Conservation (phyloP, 1,284 basidiomycete species). For the Sanghuangporus sanghuang region DNA sequence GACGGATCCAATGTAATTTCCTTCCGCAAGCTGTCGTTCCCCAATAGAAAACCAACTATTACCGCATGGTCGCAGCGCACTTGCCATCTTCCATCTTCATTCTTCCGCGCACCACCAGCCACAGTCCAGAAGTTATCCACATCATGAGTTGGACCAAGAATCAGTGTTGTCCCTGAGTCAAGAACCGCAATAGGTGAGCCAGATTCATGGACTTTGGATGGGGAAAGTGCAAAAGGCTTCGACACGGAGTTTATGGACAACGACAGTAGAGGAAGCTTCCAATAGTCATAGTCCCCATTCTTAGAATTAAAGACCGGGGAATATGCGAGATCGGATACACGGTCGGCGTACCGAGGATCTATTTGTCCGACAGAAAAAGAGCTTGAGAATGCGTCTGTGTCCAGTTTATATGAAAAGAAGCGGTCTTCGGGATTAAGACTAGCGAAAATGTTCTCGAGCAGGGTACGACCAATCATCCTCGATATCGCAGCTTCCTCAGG, state of each 20-base stretch:
- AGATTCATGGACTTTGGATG: slow-evolving; percentile 41
- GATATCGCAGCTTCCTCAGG: slow-evolving; percentile 43
- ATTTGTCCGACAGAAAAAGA: slow-evolving; percentile 50
- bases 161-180: slow-evolving; percentile 55
- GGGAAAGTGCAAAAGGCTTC: slow-evolving; percentile 34
- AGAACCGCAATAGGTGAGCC: slow-evolving; percentile 45
- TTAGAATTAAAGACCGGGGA: slow-evolving; percentile 39
- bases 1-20: slow-evolving; percentile 47
- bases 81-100: slow-evolving; percentile 41
- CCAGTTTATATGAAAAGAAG: slow-evolving; percentile 50
- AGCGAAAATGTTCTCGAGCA: slow-evolving; percentile 46
- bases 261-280: slow-evolving; percentile 47
- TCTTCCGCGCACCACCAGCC: slow-evolving; percentile 36
- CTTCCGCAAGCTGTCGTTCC: slow-evolving; percentile 30
- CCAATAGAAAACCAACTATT: slow-evolving; percentile 42
- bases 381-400: slow-evolving; percentile 34
- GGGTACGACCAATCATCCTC: slow-evolving; percentile 36
- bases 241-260: slow-evolving; percentile 39
- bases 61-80: slow-evolving; percentile 46
- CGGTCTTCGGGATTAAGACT: slow-evolving; percentile 35
- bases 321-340: slow-evolving; percentile 32
- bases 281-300: slow-evolving; percentile 43
- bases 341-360: slow-evolving; percentile 35
- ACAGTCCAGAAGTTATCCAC: slow-evolving; percentile 46
- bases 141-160: slow-evolving; percentile 47